phyloP scores from a whole-genome alignment of 2,329 filamentous ascomycete genomes.

The Parafenestella ontariensis region DNA sequence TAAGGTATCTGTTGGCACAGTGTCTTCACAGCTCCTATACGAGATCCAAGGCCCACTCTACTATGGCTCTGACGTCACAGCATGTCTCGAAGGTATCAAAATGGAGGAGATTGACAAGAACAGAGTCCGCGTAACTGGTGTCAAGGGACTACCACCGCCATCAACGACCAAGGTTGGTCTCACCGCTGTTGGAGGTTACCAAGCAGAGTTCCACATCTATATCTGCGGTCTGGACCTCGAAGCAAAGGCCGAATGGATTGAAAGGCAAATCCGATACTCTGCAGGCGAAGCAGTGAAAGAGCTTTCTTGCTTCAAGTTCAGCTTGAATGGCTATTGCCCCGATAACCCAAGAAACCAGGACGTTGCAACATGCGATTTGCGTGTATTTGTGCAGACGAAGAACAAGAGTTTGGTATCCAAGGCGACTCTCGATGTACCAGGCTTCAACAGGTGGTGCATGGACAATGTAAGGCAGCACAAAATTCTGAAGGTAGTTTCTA shows the following conservation, averaged over 20 bases:
- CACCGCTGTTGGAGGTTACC: slow-evolving; percentile 55
- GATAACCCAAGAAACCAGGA: slow-evolving; percentile 54
- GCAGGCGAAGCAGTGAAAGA: slow-evolving; percentile 45
- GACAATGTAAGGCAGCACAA: not conserved
- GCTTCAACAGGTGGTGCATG: not conserved
- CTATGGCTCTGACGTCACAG: slow-evolving; percentile 64
- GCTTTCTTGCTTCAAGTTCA: slow-evolving; percentile 50
- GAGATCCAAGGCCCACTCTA: slow-evolving; percentile 53
- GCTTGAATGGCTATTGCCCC: slow-evolving; percentile 48
- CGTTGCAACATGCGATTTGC: slow-evolving; percentile 58
- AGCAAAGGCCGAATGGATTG: slow-evolving; percentile 55
- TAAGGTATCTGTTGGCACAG: slow-evolving; percentile 33
- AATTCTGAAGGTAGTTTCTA: not conserved
- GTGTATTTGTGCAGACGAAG: slow-evolving; percentile 57
- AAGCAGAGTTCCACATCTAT: slow-evolving; percentile 56
- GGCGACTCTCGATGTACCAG: not conserved
- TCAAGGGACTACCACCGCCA: slow-evolving; percentile 52
- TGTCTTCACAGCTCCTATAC: slow-evolving; percentile 51
- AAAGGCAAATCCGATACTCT: slow-evolving; percentile 44
- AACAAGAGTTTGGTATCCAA: slow-evolving; percentile 13
- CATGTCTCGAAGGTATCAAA: slow-evolving; percentile 57
- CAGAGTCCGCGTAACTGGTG: slow-evolving; percentile 57
- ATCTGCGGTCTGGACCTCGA: slow-evolving; percentile 55
- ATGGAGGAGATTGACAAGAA: slow-evolving; percentile 60
- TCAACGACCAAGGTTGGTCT: slow-evolving; percentile 59